These are phyloP conservation scores for Stagonosporopsis chrysanthemi DNA, from an alignment of 2,329 filamentous ascomycete species.

Conservation along the genomic window DNA sequence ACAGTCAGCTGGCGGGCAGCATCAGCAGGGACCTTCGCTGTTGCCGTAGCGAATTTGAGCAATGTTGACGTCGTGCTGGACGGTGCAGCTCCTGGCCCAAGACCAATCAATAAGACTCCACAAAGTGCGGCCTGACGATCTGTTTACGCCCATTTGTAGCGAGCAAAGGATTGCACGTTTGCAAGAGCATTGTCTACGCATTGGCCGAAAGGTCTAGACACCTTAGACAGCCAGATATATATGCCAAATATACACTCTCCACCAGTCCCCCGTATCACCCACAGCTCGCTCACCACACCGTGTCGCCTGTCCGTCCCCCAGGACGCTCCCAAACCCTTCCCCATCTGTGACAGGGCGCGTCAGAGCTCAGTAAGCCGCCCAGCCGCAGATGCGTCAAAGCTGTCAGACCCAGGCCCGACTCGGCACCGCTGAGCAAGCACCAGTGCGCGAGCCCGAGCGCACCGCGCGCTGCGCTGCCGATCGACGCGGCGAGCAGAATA, in stretches of 20 bases:
- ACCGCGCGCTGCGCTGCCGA: constrained; percentile 54
- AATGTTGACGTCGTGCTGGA: constrained; percentile 10
- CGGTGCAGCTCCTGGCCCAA: constrained; percentile 6
- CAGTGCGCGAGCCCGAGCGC: constrained; percentile 70
- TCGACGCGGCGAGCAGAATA: constrained; percentile 28
- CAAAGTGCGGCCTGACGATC: constrained; percentile 2
- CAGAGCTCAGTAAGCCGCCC: constrained; percentile 51
- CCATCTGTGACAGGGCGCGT: constrained; percentile 49
- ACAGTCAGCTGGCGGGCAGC: neutral
- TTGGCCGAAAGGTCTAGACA: neutral
- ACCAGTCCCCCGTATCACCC: constrained; percentile 19
- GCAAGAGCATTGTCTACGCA: neutral
- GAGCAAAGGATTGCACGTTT: neutral
- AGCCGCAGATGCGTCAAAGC: constrained; percentile 9
- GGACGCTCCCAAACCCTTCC: constrained; percentile 54
- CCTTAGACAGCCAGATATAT: constrained; percentile 4
- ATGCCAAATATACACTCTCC: neutral
- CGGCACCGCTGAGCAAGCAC: constrained; percentile 49
- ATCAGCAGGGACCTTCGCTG: constrained; percentile 4
- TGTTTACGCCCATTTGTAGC: neutral
- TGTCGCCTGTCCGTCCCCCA: constrained; percentile 71
- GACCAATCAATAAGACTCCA: neutral
- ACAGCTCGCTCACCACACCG: constrained; percentile 53
- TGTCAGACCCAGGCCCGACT: constrained; percentile 1
- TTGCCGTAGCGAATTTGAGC: constrained; percentile 4